Conservation (phyloP, 2,329 filamentous ascomycete species). For the Chrysoporthe deuterocubensis region DNA sequence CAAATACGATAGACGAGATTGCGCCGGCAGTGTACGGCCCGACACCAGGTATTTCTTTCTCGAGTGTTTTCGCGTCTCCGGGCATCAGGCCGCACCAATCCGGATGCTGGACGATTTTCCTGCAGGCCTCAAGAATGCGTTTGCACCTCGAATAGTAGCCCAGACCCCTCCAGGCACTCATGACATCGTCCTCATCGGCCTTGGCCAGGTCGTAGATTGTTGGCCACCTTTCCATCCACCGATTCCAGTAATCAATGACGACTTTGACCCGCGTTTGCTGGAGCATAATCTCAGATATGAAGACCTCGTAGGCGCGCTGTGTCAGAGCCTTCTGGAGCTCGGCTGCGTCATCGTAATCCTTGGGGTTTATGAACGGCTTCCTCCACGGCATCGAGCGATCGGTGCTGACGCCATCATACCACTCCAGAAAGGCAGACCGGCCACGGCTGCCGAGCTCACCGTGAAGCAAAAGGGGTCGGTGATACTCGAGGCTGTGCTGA, state of each 20-base stretch:
- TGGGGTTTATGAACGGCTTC: conserved; percentile 58
- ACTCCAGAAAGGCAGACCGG: conserved; percentile 48
- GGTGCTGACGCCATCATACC: conserved; percentile 55
- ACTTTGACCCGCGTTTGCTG: conserved; percentile 67
- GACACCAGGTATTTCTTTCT: conserved; percentile 60
- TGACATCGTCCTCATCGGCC: conserved; percentile 58
- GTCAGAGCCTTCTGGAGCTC: conserved; percentile 50
- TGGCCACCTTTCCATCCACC: conserved; percentile 65
- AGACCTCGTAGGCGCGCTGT: conserved; percentile 65
- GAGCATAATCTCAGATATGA: conserved; percentile 70
- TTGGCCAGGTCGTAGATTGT: conserved; percentile 59
- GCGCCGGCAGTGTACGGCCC: conserved; percentile 67
- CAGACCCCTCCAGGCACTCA: conserved; percentile 63
- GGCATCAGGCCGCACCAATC: conserved; percentile 55
- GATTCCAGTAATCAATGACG: conserved; percentile 66
- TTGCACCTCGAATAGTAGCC: conserved; percentile 68
- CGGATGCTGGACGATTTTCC: conserved; percentile 50
- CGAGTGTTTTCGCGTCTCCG: conserved; percentile 47
- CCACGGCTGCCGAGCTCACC: conserved; percentile 35
- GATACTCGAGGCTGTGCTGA: conserved; percentile 49
- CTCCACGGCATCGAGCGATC: conserved; percentile 63
- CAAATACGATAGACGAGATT: conserved; percentile 66
- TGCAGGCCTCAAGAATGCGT: conserved; percentile 61
- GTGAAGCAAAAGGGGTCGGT: conserved; percentile 54
- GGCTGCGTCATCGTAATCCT: conserved; percentile 32